Base-by-base conservation (phyloP, 208 protist genomes). In the Leishmania tropica region DNA sequence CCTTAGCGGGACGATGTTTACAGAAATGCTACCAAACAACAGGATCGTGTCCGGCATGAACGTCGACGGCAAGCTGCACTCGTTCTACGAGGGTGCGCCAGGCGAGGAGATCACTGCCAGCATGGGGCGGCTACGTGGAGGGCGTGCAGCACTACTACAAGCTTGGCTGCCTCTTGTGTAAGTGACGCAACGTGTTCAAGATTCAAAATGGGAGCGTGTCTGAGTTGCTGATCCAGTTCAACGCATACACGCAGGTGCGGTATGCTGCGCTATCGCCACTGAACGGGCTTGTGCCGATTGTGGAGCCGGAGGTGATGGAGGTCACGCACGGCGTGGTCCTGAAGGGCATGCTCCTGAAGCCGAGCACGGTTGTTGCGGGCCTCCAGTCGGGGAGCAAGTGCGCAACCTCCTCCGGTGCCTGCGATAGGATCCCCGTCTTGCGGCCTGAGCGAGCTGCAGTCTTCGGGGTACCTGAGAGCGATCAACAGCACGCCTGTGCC, bases 241-340 rank as follows among this genome's bases (percentile, higher is more conserved):
- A 99, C 89, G 96, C 98, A 15, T 85, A 97, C 64, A 96, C 90
- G 21, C 92, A 99, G 53, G 99, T 98, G 48, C 93, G 98, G 60
- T 99, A 99, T 80, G 98, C 97, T 53, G 81, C 94, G 42, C 98
- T 99, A 58, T 99, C 94, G 65, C 98, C 99, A 93, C 85, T 91
- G 78, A 94, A 95, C 85, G 99, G 99, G 78, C 90, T 99, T 21
- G 98, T 99, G 64, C 99, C 98, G 58, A 99, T 99, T 83, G 97
- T 99, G 75, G 98, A 99, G 90, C 99, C 99, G 35, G 98, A 99
- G 88, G 91, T 98, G 77, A 96, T 98, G 84, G 98, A 99, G 73
- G 99, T 99, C 79, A 90, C 87, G 58, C 99, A 99, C 91, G 86
- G 91, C 79, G 93, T 99, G 71, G 83, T 98, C 60, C 92, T 97